These are phyloP conservation scores for Eremothecium cymbalariae DNA, from an alignment of 1,139 yeast species.

Conservation along the genomic window DNA sequence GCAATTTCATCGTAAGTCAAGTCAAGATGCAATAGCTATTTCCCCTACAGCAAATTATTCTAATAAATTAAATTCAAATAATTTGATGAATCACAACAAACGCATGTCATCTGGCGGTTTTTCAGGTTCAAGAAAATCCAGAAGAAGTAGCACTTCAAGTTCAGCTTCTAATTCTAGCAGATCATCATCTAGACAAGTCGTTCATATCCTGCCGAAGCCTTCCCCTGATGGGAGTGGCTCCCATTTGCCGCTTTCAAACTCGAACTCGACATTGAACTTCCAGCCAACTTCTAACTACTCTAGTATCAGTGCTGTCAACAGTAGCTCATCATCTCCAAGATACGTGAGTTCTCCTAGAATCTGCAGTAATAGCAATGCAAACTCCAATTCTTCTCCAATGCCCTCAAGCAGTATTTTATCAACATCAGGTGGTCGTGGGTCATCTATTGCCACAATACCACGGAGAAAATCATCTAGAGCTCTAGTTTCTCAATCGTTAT, in stretches of 20 bases:
- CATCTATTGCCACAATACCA: slow-evolving; percentile 22
- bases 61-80: slow-evolving; percentile 13
- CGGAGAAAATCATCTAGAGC: slow-evolving; percentile 27
- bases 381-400: slow-evolving; percentile 6
- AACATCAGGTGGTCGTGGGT: slow-evolving; percentile 19
- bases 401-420: slow-evolving; percentile 6
- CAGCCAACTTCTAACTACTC: neutral
- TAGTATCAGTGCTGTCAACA: slow-evolving; percentile 20
- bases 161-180: slow-evolving; percentile 25
- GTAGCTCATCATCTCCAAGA: slow-evolving; percentile 29
- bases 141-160: slow-evolving; percentile 29
- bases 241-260: neutral
- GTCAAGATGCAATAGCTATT: too few relatives aligned
- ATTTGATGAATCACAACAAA: slow-evolving; percentile 17
- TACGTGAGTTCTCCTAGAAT: slow-evolving; percentile 12
- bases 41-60: too few relatives aligned
- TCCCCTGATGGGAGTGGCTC: slow-evolving; percentile 14
- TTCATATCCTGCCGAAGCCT: slow-evolving; percentile 32
- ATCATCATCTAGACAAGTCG: slow-evolving; percentile 28
- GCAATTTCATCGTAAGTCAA: too few relatives aligned
- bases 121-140: slow-evolving; percentile 19
- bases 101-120: slow-evolving; percentile 12
- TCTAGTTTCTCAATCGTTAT: slow-evolving; percentile 24
- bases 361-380: slow-evolving; percentile 4
- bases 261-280: neutral